A percentile compares a stretch with the other conserved stretches of the same genome.
phyloP scores from a whole-genome alignment of 2,329 filamentous ascomycete genomes.

The Fusarium concolor region DNA sequence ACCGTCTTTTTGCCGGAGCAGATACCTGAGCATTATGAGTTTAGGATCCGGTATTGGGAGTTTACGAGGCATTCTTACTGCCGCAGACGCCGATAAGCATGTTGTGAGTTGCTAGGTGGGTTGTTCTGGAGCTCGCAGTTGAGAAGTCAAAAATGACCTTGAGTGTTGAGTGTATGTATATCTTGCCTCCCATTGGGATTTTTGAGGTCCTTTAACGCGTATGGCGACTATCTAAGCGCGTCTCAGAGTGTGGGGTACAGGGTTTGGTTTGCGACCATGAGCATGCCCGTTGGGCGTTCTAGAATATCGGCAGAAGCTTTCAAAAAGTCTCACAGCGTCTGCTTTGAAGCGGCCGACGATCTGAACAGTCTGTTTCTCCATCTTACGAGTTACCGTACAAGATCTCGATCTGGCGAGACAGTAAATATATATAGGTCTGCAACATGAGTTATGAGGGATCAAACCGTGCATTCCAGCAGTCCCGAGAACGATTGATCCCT shows the following conservation, averaged over 20 bases:
- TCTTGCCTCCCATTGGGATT: slow-evolving; percentile 11
- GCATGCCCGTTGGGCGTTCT: slow-evolving; percentile 15
- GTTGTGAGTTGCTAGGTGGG: slow-evolving; percentile 25
- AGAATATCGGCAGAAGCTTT: slow-evolving; percentile 26
- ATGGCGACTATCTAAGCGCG: slow-evolving; percentile 36
- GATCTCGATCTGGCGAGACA: slow-evolving; percentile 16
- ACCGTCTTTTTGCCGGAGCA: slow-evolving; percentile 94
- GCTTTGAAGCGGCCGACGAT: slow-evolving; percentile 16
- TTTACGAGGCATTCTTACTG: slow-evolving; percentile 58
- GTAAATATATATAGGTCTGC: slow-evolving; percentile 2
- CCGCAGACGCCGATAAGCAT: slow-evolving; percentile 86
- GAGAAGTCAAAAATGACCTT: background rate
- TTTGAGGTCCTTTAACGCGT: slow-evolving; percentile 30
- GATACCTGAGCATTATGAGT: slow-evolving; percentile 70
- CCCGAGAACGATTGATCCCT: background rate
- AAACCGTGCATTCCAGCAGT: slow-evolving; percentile 23
- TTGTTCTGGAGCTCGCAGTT: background rate
- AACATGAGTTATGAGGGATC: background rate
- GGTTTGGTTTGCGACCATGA: slow-evolving; percentile 8
- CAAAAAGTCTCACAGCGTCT: background rate
- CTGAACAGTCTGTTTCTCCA: slow-evolving; percentile 28
- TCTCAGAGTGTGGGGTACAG: slow-evolving; percentile 34
- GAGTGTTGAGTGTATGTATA: background rate
- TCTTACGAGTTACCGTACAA: slow-evolving; percentile 11
- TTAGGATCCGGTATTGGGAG: background rate